These are phyloP conservation scores for Leishmania major DNA, from an alignment of 208 protist species.

Conservation along the genomic window DNA sequence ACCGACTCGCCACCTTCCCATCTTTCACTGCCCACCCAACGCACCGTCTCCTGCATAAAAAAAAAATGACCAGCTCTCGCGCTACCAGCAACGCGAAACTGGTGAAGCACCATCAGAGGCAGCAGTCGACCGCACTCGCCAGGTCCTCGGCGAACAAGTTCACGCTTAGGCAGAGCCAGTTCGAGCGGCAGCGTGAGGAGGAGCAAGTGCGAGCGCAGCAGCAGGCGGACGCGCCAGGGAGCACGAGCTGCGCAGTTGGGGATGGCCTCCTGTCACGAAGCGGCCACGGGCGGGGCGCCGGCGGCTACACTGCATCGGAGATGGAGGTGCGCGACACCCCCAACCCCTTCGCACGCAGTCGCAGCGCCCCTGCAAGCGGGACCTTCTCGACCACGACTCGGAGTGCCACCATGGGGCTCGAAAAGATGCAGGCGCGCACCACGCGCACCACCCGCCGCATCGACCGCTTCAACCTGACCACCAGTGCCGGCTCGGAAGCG, in stretches of 20 bases:
- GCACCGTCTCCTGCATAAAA: not conserved
- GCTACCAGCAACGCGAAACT: conserved; percentile 54
- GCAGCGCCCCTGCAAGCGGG: conserved; percentile 10
- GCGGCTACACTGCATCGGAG: conserved; percentile 15
- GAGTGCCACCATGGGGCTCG: conserved; percentile 33
- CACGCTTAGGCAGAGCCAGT: conserved; percentile 77
- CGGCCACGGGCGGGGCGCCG: conserved; percentile 3
- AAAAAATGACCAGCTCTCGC: conserved; percentile 46
- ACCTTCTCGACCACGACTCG: conserved; percentile 33
- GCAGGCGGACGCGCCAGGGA: conserved; percentile 11
- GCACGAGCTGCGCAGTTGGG: conserved; percentile 14
- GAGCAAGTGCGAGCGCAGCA: conserved; percentile 42
- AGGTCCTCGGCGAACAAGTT: conserved; percentile 59
- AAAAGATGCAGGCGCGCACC: conserved; percentile 7
- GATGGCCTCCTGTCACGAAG: conserved; percentile 18
- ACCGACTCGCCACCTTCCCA: not conserved
- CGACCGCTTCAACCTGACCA: conserved; percentile 37
- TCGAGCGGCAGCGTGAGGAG: conserved; percentile 78
- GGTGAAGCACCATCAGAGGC: conserved; percentile 49
- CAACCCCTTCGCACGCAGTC: conserved; percentile 34
- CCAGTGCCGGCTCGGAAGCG: not conserved
- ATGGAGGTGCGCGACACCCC: conserved; percentile 54
- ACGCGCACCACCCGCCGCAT: conserved; percentile 43
- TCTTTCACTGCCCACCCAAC: too few species aligned
- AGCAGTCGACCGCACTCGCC: conserved; percentile 39